A percentile compares a stretch with the other conserved stretches of the same genome.
Evolutionary conservation across 2,329 filamentous ascomycete genomes (phyloP).

Genomic region (Ampelomyces quisqualis): DNA sequence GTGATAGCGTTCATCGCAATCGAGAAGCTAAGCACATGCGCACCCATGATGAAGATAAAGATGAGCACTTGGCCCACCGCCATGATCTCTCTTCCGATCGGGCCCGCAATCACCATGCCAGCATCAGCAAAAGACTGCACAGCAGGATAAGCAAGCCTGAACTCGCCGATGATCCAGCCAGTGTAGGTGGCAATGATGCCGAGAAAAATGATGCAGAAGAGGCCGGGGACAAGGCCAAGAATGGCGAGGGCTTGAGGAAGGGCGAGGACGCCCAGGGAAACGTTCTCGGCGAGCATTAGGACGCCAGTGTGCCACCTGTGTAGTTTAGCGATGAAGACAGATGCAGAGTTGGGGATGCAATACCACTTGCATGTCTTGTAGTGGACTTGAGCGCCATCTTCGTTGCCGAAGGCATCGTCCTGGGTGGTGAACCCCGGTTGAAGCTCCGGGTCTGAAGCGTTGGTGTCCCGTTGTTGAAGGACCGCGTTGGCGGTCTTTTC

Average conservation of each 20-base stretch:
- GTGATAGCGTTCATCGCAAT: conserved; percentile 69
- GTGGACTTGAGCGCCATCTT: conserved; percentile 47
- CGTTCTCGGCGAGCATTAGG: conserved; percentile 59
- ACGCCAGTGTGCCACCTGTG: conserved; percentile 3
- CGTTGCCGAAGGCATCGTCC: conserved; percentile 28
- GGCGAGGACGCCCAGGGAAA: conserved; percentile 59
- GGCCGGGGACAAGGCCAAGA: conserved; percentile 56
- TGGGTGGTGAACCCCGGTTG: conserved; percentile 3
- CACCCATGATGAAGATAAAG: conserved; percentile 68
- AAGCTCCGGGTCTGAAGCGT: conserved; percentile 14
- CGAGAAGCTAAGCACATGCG: conserved; percentile 69
- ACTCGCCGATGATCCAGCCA: conserved; percentile 61
- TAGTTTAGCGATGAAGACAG: neutral
- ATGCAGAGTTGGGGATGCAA: conserved; percentile 17
- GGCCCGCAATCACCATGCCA: conserved; percentile 62
- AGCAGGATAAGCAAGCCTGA: conserved; percentile 58
- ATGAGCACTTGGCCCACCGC: conserved; percentile 63
- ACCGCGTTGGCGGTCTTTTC: neutral
- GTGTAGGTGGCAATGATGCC: conserved; percentile 61
- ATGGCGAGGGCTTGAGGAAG: conserved; percentile 55
- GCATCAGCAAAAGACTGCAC: conserved; percentile 69
- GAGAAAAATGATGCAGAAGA: conserved; percentile 56
- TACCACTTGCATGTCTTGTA: conserved; percentile 56
- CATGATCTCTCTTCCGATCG: conserved; percentile 62
- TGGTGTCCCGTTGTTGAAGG: neutral